Percentiles rank a stretch among this genome's conserved stretches.
These are phyloP conservation scores for Wallacemonas sp. DNA, from an alignment of 208 protist species.

Conservation along the genomic window DNA sequence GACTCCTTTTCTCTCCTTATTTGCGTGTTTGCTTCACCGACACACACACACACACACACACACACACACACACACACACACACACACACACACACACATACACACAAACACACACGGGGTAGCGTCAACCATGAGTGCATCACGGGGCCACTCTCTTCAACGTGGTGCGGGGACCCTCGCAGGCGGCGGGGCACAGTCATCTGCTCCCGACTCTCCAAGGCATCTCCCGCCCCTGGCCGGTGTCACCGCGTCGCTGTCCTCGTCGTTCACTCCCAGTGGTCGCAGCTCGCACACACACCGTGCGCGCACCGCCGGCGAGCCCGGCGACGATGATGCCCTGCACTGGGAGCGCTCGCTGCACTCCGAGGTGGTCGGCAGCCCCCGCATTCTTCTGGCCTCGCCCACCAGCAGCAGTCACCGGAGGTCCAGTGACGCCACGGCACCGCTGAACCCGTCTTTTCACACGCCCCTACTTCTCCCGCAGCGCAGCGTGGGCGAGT, in stretches of 20 bases:
- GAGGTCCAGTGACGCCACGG: neutral
- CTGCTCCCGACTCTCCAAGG: neutral
- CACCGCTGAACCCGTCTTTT: neutral
- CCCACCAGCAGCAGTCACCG: neutral
- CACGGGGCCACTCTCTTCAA: too few relatives aligned
- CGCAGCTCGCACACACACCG: constrained; percentile 17
- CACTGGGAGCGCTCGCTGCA: constrained; percentile 30
- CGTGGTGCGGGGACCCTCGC: too few relatives aligned
- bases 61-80: too few relatives aligned
- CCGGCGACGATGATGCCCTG: constrained; percentile 26
- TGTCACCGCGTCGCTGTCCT: constrained; percentile 18
- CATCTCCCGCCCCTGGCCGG: neutral
- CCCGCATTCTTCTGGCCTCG: constrained; percentile 24
- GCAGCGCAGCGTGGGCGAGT: neutral
- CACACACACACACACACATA: too few relatives aligned
- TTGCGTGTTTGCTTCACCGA: constrained; percentile 13
- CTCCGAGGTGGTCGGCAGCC: constrained; percentile 23
- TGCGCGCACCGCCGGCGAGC: neutral
- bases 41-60: too few relatives aligned
- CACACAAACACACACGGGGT: too few relatives aligned
- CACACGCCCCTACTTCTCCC: neutral
- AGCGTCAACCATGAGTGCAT: too few relatives aligned
- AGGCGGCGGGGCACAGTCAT: too few relatives aligned
- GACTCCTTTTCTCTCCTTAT: neutral
- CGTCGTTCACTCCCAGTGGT: neutral